Conservation (phyloP, 192 early-diverging fungal species). For the Rhizoclosmatium sp. region DNA sequence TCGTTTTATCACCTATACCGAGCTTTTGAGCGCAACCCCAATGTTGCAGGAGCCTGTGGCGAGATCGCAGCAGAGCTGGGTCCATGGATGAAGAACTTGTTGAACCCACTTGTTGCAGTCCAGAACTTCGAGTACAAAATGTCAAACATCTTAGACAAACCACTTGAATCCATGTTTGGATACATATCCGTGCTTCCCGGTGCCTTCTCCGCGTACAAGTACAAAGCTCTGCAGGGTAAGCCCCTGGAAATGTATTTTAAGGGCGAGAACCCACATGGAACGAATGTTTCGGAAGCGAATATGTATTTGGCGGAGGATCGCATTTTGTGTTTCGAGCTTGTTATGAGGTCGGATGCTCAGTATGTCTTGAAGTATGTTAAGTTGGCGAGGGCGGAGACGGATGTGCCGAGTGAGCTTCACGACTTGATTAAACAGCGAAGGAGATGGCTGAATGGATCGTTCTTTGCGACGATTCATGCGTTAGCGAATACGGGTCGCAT, state of each 20-base stretch:
- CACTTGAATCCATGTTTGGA: slow-evolving; percentile 88
- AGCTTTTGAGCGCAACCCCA: slow-evolving; percentile 70
- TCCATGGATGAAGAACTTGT: slow-evolving; percentile 66
- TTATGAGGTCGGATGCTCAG: slow-evolving; percentile 79
- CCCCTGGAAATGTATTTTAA: slow-evolving; percentile 86
- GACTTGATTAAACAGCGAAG: slow-evolving; percentile 97
- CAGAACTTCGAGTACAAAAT: slow-evolving; percentile 99
- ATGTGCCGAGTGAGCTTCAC: slow-evolving; percentile 86
- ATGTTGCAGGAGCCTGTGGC: slow-evolving; percentile 82
- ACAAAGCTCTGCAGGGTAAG: slow-evolving; percentile 80
- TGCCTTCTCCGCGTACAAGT: slow-evolving; percentile 96
- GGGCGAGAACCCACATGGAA: slow-evolving; percentile 86
- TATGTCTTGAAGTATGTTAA: slow-evolving; percentile 91
- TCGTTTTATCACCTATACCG: slow-evolving; percentile 63
- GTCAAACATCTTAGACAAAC: slow-evolving; percentile 97
- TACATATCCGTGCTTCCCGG: slow-evolving; percentile 91
- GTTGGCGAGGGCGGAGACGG: slow-evolving; percentile 88
- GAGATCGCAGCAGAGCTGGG: slow-evolving; percentile 72
- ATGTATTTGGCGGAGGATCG: slow-evolving; percentile 94
- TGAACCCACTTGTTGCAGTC: slow-evolving; percentile 90
- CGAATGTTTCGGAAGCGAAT: slow-evolving; percentile 87
- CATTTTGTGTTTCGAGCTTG: slow-evolving; percentile 94
- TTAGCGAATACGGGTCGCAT: slow-evolving; percentile 79
- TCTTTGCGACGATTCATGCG: slow-evolving; percentile 92
- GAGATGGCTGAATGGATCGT: slow-evolving; percentile 95